Base-by-base conservation (phyloP, 2,329 filamentous ascomycete species). In the Monilinia aucupariae region DNA sequence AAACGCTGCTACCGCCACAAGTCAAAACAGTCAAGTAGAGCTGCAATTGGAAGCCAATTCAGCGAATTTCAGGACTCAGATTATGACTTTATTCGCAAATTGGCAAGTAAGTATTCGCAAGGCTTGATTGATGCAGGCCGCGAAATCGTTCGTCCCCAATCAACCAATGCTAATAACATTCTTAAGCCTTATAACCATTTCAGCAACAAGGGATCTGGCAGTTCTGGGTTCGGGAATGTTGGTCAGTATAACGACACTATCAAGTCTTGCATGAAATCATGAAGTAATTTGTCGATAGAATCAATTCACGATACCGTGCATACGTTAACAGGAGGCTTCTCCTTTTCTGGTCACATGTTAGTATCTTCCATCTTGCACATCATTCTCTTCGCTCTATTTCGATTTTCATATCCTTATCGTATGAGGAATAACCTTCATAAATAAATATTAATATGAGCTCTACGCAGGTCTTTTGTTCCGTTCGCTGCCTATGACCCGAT, bases 401-500 rank as follows among this genome's bases (percentile, higher is more conserved):
- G 4, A 53, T 15, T 27, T 27, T 8, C 3, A 5, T 5, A 3
- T 25, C 30, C 10, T 10, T 8, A 13, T 47, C 12, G 3, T 5
- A 4, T 0, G 6, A n/a, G 15, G 4, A 9, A 12, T 20, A 7
- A 34, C 9, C 20, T 15, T 15, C 15, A 4, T 20, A 7, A 7
- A 3, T 15, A 39, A 39, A 59, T 15, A 56, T 32, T 62, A 25
- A 58, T 25, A 37, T 25, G 17, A 54, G 43, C 0, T 13, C 7
- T 30, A 37, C 34, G 20, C 5, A 63, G 61, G 62, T 20, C 34
- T 8, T 8, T 87, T 88, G 82, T 83, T 82, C 47, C 88, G 82
- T 74, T 84, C 85, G 39, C 83, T 85, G 83, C 88, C 0, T 94
- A 90, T 71, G 90, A 94, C 70, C 90, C 90, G 0, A 77, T 90